phyloP scores from a whole-genome alignment of 75 land plant species.

The Pinus taeda region DNA sequence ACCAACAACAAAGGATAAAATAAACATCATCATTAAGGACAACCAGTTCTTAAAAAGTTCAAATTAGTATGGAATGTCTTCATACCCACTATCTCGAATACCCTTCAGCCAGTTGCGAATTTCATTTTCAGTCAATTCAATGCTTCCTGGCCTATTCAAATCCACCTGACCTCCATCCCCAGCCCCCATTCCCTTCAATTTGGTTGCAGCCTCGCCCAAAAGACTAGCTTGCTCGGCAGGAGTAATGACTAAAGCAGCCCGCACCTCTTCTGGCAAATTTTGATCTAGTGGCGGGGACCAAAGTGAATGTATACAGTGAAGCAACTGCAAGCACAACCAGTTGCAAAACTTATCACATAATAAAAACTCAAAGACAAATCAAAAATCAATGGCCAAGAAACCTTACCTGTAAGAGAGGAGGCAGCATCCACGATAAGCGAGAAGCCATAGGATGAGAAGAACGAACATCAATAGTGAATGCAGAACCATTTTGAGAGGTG shows the following conservation, averaged over 20 bases:
- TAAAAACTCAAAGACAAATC: background rate
- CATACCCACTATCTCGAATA: conserved; percentile 97
- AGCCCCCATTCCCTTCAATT: conserved; percentile 32
- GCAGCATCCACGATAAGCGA: conserved; percentile 88
- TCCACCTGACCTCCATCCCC: conserved; percentile 40
- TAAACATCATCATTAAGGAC: background rate
- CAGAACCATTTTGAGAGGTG: conserved; percentile 21
- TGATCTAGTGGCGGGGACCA: conserved; percentile 61
- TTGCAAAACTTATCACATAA: background rate
- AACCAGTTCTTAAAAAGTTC: background rate
- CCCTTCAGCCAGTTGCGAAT: conserved; percentile 93
- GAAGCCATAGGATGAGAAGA: conserved; percentile 68
- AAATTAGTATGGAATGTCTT: background rate
- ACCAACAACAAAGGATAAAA: background rate
- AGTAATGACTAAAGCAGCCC: conserved; percentile 73
- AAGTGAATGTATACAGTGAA: conserved; percentile 82
- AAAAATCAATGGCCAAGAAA: conserved; percentile 3
- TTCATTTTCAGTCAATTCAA: conserved; percentile 61
- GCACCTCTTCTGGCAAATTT: conserved; percentile 59
- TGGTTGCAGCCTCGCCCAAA: conserved; percentile 59
- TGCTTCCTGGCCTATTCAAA: conserved; percentile 22
- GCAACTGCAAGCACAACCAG: conserved; percentile 56
- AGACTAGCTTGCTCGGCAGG: conserved; percentile 70
- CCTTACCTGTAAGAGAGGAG: conserved; percentile 85
- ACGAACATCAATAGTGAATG: conserved; percentile 16